Conservation (phyloP, 1,284 basidiomycete species). For the Heterobasidion irregulare region DNA sequence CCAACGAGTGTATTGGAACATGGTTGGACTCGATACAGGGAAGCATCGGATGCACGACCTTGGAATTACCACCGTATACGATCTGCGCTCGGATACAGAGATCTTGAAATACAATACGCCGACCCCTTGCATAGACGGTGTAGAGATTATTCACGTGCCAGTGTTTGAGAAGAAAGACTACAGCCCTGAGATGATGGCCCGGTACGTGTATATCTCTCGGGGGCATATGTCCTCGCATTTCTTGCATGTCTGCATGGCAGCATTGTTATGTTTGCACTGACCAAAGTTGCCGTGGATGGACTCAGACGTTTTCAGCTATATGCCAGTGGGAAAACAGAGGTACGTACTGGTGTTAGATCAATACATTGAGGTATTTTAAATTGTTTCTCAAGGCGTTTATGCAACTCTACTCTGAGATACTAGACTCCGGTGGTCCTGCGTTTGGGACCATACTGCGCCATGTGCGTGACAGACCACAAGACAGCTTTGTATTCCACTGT, state of each 20-base stretch:
- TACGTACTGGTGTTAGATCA: slow-evolving; percentile 16
- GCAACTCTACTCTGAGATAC: slow-evolving; percentile 71
- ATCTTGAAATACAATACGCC: slow-evolving; percentile 64
- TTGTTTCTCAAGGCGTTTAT: slow-evolving; percentile 55
- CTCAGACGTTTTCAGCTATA: slow-evolving; percentile 66
- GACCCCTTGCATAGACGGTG: slow-evolving; percentile 40
- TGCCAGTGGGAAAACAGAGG: slow-evolving; percentile 72
- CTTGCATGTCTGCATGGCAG: too few relatives aligned
- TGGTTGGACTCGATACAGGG: slow-evolving; percentile 34
- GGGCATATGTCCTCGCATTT: neutral
- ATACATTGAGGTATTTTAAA: neutral
- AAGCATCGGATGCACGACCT: slow-evolving; percentile 42
- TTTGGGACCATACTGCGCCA: slow-evolving; percentile 62
- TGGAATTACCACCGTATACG: slow-evolving; percentile 60
- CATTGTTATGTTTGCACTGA: slow-evolving; percentile 10
- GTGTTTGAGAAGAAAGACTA: slow-evolving; percentile 71
- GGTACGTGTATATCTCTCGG: slow-evolving; percentile 45
- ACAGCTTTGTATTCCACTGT: slow-evolving; percentile 64
- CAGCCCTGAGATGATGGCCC: slow-evolving; percentile 73
- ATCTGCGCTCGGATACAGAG: slow-evolving; percentile 71
- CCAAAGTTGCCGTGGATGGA: neutral
- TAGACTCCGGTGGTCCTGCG: slow-evolving; percentile 59
- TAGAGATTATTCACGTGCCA: slow-evolving; percentile 50
- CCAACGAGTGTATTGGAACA: neutral
- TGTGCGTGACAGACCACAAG: slow-evolving; percentile 57